Evolutionary conservation across 257 asterid species (phyloP).

Genomic region (Striga asiatica): DNA sequence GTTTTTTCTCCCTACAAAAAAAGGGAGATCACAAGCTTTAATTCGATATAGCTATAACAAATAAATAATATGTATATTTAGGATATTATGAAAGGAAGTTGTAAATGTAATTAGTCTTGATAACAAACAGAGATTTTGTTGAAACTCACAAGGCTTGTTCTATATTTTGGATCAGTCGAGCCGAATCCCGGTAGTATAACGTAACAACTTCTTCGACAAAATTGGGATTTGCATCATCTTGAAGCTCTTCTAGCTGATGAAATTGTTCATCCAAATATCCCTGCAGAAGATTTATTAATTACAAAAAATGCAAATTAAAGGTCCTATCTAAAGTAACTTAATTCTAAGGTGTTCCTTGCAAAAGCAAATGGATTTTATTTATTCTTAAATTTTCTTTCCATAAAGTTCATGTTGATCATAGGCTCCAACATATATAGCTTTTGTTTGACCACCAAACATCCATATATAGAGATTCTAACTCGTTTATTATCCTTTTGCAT

Average conservation of each 20-base stretch:
- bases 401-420: no score
- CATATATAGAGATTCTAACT: no score
- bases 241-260: constrained; percentile 58
- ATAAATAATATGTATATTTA: no score
- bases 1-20: constrained; percentile 29
- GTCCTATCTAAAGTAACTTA: background rate
- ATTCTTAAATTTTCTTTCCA: no score
- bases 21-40: background rate
- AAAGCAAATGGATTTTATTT: no score
- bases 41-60: background rate
- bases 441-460: no score
- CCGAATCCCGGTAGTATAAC: constrained; percentile 51
- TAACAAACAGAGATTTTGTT: background rate
- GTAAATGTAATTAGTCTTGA: background rate
- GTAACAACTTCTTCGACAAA: constrained; percentile 80
- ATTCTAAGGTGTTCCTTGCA: no score
- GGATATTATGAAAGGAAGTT: background rate
- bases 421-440: no score
- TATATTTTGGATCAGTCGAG: constrained; percentile 35
- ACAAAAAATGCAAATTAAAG: background rate
- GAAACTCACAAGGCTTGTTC: constrained; percentile 58
- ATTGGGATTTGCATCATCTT: constrained; percentile 64
- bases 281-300: constrained; percentile 17
- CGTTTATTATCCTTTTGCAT: no score
- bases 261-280: constrained; percentile 74